phyloP scores from a whole-genome alignment of 2,329 filamentous ascomycete genomes.

The Monilinia fructigena region DNA sequence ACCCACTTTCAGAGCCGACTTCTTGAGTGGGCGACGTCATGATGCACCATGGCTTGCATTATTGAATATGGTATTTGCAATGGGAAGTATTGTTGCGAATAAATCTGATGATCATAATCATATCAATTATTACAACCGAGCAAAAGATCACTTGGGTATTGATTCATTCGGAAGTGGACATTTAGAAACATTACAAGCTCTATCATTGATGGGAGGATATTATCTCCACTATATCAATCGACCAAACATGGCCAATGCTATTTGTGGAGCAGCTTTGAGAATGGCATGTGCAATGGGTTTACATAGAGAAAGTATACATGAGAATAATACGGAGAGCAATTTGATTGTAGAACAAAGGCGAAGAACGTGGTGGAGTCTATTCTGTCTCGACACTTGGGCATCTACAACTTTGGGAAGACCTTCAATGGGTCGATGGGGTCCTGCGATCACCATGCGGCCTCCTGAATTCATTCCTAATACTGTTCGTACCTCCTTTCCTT shows the following conservation, averaged over 20 bases:
- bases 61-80: constrained; percentile 73
- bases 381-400: constrained; percentile 73
- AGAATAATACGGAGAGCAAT: constrained; percentile 27
- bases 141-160: constrained; percentile 64
- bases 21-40: constrained; percentile 59
- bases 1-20: constrained; percentile 64
- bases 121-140: constrained; percentile 66
- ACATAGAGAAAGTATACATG: constrained; percentile 59
- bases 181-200: constrained; percentile 70
- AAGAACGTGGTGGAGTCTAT: constrained; percentile 73
- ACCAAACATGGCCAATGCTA: constrained; percentile 72
- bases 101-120: constrained; percentile 62
- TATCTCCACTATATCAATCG: constrained; percentile 78
- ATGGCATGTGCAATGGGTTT: constrained; percentile 74
- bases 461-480: constrained; percentile 48
- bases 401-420: constrained; percentile 69
- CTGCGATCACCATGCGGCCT: constrained; percentile 63
- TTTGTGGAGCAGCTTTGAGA: constrained; percentile 68
- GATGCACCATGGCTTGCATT: constrained; percentile 71
- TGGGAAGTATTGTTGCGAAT: constrained; percentile 69
- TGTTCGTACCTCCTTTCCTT: constrained; percentile 29
- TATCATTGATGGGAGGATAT: constrained; percentile 70
- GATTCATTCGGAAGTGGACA: constrained; percentile 68
- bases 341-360: constrained; percentile 59
- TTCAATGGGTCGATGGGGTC: constrained; percentile 65